Percentiles rank a stretch among this genome's conserved stretches.
Evolutionary conservation across 2,329 filamentous ascomycete genomes (phyloP).

Genomic region (Pyrenochaeta sp.): DNA sequence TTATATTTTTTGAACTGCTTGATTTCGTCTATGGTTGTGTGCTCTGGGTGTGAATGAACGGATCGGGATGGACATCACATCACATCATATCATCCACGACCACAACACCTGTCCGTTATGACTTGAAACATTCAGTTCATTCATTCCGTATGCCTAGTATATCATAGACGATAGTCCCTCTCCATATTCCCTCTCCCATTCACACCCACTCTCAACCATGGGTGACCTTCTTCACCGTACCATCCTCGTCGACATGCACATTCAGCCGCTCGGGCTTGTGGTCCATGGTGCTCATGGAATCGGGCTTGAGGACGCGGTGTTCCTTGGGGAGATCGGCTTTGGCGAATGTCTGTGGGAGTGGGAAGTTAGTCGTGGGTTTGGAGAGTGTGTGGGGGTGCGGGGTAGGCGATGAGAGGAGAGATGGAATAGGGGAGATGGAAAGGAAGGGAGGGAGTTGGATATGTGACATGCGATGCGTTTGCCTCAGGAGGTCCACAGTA

Average conservation of each 20-base stretch:
- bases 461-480: too few relatives aligned
- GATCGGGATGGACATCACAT: too few relatives aligned
- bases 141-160: neutral
- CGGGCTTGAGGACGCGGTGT: slow-evolving; percentile 57
- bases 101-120: too few relatives aligned
- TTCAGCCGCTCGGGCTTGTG: slow-evolving; percentile 58
- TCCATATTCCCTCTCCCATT: neutral
- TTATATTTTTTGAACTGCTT: too few relatives aligned
- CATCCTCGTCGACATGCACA: slow-evolving; percentile 57
- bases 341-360: slow-evolving; percentile 55
- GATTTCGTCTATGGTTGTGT: too few relatives aligned
- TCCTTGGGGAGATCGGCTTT: slow-evolving; percentile 57
- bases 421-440: neutral
- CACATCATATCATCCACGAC: too few relatives aligned
- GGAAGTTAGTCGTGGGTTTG: neutral
- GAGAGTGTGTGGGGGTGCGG: too few relatives aligned
- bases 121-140: too few relatives aligned
- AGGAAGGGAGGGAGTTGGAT: neutral
- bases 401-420: neutral
- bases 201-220: slow-evolving; percentile 47
- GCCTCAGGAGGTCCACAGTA: too few relatives aligned
- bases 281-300: slow-evolving; percentile 57
- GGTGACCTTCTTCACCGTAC: slow-evolving; percentile 57
- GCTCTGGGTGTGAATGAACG: too few relatives aligned
- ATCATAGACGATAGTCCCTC: too few relatives aligned